Evolutionary conservation across 1,284 basidiomycete genomes (phyloP), one percentile per base, ranked within the genome.

Genomic region (Naganishia cerealis): DNA sequence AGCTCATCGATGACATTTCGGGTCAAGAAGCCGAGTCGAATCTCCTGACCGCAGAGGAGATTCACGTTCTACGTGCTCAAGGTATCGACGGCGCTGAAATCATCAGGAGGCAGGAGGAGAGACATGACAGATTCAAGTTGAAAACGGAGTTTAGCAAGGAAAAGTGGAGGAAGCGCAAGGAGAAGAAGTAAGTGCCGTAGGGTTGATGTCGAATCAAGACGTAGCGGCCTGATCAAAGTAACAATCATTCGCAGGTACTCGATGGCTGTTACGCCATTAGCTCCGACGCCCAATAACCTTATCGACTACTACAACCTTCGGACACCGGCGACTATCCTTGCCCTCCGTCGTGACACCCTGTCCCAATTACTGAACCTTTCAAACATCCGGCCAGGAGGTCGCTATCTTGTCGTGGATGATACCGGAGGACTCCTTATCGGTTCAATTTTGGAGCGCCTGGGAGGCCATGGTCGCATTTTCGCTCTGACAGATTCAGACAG

Each of bases 141-240:
- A 97, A 97, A 82, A 96, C 93, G 1, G 94, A 94, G 79, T 96
- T 93, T 78, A 93, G 90, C 79, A 96, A 97, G 80, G 94, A 96
- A 75, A 97, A 97, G 78, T 97, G 96, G 81, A 89, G 87, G 77
- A 94, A 93, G 78, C 85, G 92, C 56, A 97, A 97, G 79, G 91
- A 94, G 80, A 92, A 90, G 71, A 97, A 97, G 93, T 94, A 76
- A 72, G 85, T 42, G 24, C 9, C 15, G 33, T 13, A 15, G 33
- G 12, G 42, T 18, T 18, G 16, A 42, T 5, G 42, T 18, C 18
- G 18, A 42, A 5, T 53, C 12, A 13, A 50, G 36, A 42, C 42
- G 6, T 29, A 10, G 24, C 13, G 12, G 10, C 21, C 48, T 52
- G 54, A 39, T 70, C 43, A n/a, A 46, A 46, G 16, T n/a, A 15